Conservation (phyloP, 2,329 filamentous ascomycete species). For the Aschersonia sp. region DNA sequence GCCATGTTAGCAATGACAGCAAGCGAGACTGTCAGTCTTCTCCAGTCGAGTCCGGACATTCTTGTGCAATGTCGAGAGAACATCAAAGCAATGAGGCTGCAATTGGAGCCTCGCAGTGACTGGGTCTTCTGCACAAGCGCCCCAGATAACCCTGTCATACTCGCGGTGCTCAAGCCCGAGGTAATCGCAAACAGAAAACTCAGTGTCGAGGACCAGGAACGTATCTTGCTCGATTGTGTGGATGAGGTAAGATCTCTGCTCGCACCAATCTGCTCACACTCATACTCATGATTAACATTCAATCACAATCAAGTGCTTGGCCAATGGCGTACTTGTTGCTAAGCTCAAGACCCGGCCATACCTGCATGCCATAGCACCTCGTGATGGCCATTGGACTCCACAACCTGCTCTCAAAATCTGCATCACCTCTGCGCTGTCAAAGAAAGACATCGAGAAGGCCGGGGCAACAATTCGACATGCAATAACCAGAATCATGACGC, state of each 20-base stretch:
- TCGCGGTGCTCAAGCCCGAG: constrained; percentile 72
- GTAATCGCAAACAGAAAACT: constrained; percentile 59
- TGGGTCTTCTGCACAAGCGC: constrained; percentile 77
- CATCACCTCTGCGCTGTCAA: constrained; percentile 71
- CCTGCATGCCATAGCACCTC: constrained; percentile 44
- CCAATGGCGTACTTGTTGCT: constrained; percentile 81
- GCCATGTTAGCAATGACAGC: constrained; percentile 92
- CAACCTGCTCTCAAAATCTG: constrained; percentile 82
- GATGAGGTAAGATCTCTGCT: constrained; percentile 58
- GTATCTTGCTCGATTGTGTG: constrained; percentile 76
- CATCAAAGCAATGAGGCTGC: constrained; percentile 68
- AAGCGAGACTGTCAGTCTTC: constrained; percentile 72
- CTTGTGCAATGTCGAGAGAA: constrained; percentile 70
- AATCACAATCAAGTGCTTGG: constrained; percentile 43
- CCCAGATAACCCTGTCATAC: constrained; percentile 72
- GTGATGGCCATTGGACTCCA: constrained; percentile 56
- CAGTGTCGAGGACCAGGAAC: constrained; percentile 63
- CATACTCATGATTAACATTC: background rate
- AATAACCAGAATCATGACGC: constrained; percentile 78
- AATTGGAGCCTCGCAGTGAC: constrained; percentile 85
- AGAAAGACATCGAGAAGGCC: constrained; percentile 92
- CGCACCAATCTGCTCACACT: background rate
- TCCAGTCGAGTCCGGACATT: constrained; percentile 79
- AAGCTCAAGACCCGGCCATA: constrained; percentile 68
- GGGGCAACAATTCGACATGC: constrained; percentile 79